Percentiles rank a stretch among this genome's conserved stretches.
Conservation (phyloP, 768 basidiomycete genomes). For the Naganishia antarctica region DNA sequence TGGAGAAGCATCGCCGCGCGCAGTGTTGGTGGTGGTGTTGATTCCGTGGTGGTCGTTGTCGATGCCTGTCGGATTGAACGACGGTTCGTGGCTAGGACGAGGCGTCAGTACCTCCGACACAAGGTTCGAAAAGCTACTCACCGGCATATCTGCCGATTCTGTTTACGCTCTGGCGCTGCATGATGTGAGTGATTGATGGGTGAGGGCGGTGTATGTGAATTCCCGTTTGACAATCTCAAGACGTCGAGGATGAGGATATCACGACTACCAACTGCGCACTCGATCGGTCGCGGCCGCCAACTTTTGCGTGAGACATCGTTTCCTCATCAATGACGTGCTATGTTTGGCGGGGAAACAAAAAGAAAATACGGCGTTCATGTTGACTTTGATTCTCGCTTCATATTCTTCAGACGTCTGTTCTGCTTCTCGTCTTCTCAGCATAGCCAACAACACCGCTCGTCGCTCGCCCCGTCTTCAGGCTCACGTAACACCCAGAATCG, state of each 20-base stretch:
- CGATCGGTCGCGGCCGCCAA: not conserved
- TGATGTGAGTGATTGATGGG: not conserved
- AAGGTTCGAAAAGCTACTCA: not conserved
- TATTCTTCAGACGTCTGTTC: too few species aligned
- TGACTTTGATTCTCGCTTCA: not conserved
- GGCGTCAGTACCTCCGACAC: not conserved
- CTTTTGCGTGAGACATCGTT: not conserved
- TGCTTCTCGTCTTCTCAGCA: too few species aligned
- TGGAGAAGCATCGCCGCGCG: slow-evolving; percentile 49
- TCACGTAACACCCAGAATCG: too few species aligned
- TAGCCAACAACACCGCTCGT: too few species aligned
- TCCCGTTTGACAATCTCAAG: too few species aligned
- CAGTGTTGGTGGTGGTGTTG: slow-evolving; percentile 27
- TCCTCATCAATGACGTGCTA: slow-evolving; percentile 14
- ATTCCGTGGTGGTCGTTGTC: not conserved
- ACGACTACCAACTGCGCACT: too few species aligned
- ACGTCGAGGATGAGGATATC: too few species aligned
- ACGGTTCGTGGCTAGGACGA: not conserved
- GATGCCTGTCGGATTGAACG: slow-evolving; percentile 21
- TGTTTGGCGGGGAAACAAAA: not conserved
- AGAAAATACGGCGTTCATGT: not conserved
- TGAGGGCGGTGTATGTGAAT: too few species aligned
- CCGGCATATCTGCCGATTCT: not conserved
- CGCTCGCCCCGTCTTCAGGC: too few species aligned
- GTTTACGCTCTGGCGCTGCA: not conserved